Evolutionary conservation across 2,329 filamentous ascomycete species (phyloP).

Genomic region (Cercospora zeina): DNA sequence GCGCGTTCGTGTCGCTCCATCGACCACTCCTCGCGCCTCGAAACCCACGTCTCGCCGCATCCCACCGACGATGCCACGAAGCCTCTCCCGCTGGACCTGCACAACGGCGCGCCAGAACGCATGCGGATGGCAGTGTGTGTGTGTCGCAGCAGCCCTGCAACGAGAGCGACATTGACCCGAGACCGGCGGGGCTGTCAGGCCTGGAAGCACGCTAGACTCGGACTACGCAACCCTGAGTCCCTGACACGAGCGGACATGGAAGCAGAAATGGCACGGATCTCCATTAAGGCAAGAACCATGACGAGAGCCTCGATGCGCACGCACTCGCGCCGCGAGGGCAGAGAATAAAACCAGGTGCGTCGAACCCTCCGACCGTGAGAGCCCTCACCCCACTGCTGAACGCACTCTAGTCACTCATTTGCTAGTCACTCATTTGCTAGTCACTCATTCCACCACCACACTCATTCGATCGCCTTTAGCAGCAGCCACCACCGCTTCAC

Average conservation of each 20-base stretch:
- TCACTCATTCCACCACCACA: constrained; percentile 17
- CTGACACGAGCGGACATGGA: background rate
- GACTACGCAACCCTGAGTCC: background rate
- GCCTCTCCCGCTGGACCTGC: background rate
- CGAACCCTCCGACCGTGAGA: background rate
- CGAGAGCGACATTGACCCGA: constrained; percentile 21
- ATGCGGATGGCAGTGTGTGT: background rate
- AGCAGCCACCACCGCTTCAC: constrained; percentile 2
- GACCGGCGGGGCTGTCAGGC: constrained; percentile 21
- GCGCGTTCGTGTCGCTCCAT: background rate
- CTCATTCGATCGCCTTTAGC: constrained; percentile 11
- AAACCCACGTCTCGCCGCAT: background rate
- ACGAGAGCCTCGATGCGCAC: too few relatives aligned
- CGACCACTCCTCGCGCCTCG: background rate
- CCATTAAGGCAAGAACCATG: background rate
- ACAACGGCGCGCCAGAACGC: background rate
- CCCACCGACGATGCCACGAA: too few relatives aligned
- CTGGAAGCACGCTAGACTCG: constrained; percentile 7
- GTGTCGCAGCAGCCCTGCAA: background rate
- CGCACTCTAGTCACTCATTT: constrained; percentile 3
- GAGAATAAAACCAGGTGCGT: constrained; percentile 17
- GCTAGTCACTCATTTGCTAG: constrained; percentile 22
- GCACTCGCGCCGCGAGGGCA: constrained; percentile 6
- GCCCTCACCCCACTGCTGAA: background rate
- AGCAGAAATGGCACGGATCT: constrained; percentile 3